These are phyloP conservation scores for Tulasnella sp. DNA, from an alignment of 768 basidiomycete genomes.

Conservation along the genomic window DNA sequence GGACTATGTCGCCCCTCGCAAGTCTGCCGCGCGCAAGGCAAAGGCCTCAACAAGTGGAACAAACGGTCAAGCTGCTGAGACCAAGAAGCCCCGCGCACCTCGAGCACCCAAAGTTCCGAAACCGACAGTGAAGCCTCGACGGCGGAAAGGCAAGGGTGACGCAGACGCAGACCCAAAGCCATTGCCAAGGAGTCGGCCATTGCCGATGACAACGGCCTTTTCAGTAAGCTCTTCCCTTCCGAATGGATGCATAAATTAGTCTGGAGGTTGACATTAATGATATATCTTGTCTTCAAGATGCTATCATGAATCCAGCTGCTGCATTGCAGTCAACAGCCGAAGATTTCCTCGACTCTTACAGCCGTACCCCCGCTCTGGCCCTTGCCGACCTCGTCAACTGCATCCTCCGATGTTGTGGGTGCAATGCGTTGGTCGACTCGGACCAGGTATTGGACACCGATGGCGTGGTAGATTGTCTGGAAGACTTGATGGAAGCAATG, in stretches of 20 bases:
- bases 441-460: conserved; percentile 88
- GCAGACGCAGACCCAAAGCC: conserved; percentile 52
- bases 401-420: conserved; percentile 85
- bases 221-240: conserved; percentile 56
- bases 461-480: conserved; percentile 66
- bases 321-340: conserved; percentile 81
- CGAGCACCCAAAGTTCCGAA: conserved; percentile 35
- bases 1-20: conserved; percentile 33
- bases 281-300: conserved; percentile 47
- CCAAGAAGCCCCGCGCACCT: conserved; percentile 43
- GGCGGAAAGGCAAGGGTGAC: conserved; percentile 34
- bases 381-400: conserved; percentile 87
- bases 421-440: conserved; percentile 74
- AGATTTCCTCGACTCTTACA: conserved; percentile 80
- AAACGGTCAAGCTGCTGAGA: not conserved
- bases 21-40: conserved; percentile 35
- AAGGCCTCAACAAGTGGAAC: conserved; percentile 23
- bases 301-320: conserved; percentile 77
- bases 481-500: conserved; percentile 82
- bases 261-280: not conserved
- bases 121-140: conserved; percentile 23
- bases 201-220: conserved; percentile 73
- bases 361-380: conserved; percentile 55
- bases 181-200: conserved; percentile 72
- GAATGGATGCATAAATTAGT: not conserved